Evolutionary conservation across 139 green algal genomes (phyloP).

Genomic region (Micractinium conductrix): DNA sequence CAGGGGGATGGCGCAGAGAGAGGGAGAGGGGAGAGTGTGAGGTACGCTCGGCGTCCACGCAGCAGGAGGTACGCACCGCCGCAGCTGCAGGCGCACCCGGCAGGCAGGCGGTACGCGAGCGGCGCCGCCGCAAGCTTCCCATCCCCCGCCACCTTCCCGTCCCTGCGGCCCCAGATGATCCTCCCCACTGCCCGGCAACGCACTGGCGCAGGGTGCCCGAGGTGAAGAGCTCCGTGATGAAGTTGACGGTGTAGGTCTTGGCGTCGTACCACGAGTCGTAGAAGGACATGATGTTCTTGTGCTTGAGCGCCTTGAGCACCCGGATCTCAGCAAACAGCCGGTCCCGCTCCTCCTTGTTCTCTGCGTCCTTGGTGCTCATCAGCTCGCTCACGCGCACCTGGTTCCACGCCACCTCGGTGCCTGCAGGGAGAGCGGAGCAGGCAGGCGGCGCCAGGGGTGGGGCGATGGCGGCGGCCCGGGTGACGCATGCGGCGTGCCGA

Average conservation of each 20-base stretch:
- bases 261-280: slow-evolving; percentile 95
- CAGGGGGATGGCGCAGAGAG: too few species aligned
- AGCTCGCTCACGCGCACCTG: slow-evolving; percentile 85
- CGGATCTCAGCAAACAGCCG: slow-evolving; percentile 95
- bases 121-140: background rate
- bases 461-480: too few species aligned
- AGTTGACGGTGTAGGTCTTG: slow-evolving; percentile 93
- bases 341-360: slow-evolving; percentile 79
- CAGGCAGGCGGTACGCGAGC: background rate
- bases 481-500: too few species aligned
- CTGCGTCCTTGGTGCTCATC: slow-evolving; percentile 48
- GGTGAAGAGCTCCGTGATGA: slow-evolving; percentile 99
- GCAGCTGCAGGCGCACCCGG: background rate
- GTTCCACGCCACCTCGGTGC: slow-evolving; percentile 99
- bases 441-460: background rate
- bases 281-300: slow-evolving; percentile 99
- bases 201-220: slow-evolving; percentile 95
- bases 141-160: background rate
- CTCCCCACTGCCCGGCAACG: slow-evolving; percentile 37
- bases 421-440: background rate
- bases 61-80: background rate
- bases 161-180: background rate
- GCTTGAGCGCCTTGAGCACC: slow-evolving; percentile 96
- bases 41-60: background rate
- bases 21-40: background rate